Evolutionary conservation across 805 yeast genomes (phyloP).

Genomic region (Metschnikowia santaceciliae): DNA sequence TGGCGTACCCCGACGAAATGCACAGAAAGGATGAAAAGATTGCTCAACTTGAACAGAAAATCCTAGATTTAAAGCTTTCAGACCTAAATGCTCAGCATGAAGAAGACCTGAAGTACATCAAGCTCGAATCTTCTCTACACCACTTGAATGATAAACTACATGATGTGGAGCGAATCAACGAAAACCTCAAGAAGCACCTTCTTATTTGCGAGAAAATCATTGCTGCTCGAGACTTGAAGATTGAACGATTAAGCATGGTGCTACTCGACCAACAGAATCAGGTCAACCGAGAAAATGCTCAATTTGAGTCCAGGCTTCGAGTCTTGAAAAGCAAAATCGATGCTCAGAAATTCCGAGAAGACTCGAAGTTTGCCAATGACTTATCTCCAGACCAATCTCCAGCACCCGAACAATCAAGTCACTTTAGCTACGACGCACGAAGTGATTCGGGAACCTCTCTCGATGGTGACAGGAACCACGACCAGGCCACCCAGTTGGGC

Average conservation of each 20-base stretch:
- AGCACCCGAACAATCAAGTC: not conserved
- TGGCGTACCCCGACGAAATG: conserved; percentile 10
- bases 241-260: conserved; percentile 48
- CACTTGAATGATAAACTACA: conserved; percentile 55
- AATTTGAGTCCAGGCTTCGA: conserved; percentile 45
- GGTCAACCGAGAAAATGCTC: conserved; percentile 45
- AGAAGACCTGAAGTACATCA: conserved; percentile 47
- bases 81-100: conserved; percentile 29
- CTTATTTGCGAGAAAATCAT: conserved; percentile 52
- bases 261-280: conserved; percentile 48
- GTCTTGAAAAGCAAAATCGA: conserved; percentile 15
- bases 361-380: conserved; percentile 7
- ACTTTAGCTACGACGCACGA: not conserved
- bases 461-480: conserved; percentile 4
- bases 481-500: not conserved
- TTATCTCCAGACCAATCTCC: not conserved
- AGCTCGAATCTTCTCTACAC: conserved; percentile 55
- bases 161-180: conserved; percentile 62
- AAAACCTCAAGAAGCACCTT: conserved; percentile 52
- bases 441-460: conserved; percentile 1
- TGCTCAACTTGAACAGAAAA: conserved; percentile 16
- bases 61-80: conserved; percentile 15
- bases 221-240: conserved; percentile 53
- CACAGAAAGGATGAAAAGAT: conserved; percentile 15
- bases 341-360: conserved; percentile 13